Evolutionary conservation across 306 rosid genomes (phyloP).

Genomic region (Fagus sylvatica): DNA sequence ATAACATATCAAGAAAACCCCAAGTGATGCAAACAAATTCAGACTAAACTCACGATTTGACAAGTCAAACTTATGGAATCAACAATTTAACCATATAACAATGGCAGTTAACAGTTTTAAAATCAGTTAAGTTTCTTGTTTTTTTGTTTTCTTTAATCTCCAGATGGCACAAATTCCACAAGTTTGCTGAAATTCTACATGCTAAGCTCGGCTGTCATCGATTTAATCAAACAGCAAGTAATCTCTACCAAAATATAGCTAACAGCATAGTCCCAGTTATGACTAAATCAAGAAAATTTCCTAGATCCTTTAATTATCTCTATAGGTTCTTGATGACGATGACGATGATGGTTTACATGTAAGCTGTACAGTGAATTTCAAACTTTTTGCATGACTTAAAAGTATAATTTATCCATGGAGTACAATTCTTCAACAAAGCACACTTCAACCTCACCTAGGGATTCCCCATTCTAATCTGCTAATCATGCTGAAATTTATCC

Average conservation of each 20-base stretch:
- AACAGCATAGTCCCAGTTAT: background rate
- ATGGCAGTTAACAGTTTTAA: too few species aligned
- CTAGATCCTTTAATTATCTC: background rate
- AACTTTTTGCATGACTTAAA: background rate
- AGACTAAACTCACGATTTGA: too few species aligned
- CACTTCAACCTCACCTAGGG: background rate
- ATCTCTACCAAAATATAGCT: background rate
- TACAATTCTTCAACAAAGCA: conserved; percentile 4
- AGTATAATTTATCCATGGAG: background rate
- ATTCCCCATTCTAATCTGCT: background rate
- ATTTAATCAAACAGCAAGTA: background rate
- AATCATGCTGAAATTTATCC: conserved; percentile 31
- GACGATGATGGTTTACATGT: background rate
- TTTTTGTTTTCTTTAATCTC: too few species aligned
- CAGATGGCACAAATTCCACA: too few species aligned
- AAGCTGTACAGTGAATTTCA: background rate
- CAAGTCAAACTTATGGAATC: too few species aligned
- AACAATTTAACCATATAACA: too few species aligned
- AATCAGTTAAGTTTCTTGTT: too few species aligned
- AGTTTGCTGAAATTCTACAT: too few species aligned
- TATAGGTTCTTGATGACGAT: too few species aligned
- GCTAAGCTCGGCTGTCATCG: background rate
- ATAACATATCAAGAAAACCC: too few species aligned
- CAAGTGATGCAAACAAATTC: too few species aligned
- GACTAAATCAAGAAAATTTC: background rate